These are phyloP conservation scores for Pythium sukuiense DNA, from an alignment of 352 stramenopile genomes.

Conservation along the genomic window DNA sequence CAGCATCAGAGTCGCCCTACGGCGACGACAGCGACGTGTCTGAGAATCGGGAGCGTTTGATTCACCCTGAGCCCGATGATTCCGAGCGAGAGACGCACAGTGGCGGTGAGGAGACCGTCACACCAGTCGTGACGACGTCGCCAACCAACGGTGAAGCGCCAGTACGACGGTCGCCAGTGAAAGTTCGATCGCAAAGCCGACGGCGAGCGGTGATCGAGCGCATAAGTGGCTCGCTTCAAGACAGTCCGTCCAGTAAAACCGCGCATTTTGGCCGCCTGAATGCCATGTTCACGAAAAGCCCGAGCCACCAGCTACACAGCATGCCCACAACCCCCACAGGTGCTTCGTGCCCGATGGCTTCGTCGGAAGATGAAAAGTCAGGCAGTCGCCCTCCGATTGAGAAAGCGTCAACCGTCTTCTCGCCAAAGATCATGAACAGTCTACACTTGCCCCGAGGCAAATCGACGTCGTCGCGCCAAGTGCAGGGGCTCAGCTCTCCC, in stretches of 20 bases:
- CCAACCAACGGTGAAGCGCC: neutral
- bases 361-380: neutral
- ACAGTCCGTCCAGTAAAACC: conserved; percentile 4
- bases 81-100: conserved; percentile 8
- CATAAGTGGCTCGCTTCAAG: neutral
- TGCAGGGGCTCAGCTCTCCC: conserved; percentile 1
- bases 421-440: conserved; percentile 25
- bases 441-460: conserved; percentile 26
- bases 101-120: neutral
- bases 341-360: neutral
- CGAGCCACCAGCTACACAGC: neutral
- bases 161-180: conserved; percentile 11
- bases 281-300: conserved; percentile 26
- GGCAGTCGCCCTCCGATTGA: neutral
- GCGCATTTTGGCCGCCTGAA: conserved; percentile 23
- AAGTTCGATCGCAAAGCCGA: conserved; percentile 4
- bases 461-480: conserved; percentile 20
- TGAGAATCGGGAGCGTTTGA: conserved; percentile 16
- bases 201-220: conserved; percentile 14
- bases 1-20: conserved; percentile 1
- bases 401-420: conserved; percentile 5
- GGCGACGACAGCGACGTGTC: conserved; percentile 19
- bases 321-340: neutral
- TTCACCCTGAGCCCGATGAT: conserved; percentile 8
- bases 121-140: neutral